Evolutionary conservation across 345 rosid genomes (phyloP).

Genomic region (Acer saccharum): DNA sequence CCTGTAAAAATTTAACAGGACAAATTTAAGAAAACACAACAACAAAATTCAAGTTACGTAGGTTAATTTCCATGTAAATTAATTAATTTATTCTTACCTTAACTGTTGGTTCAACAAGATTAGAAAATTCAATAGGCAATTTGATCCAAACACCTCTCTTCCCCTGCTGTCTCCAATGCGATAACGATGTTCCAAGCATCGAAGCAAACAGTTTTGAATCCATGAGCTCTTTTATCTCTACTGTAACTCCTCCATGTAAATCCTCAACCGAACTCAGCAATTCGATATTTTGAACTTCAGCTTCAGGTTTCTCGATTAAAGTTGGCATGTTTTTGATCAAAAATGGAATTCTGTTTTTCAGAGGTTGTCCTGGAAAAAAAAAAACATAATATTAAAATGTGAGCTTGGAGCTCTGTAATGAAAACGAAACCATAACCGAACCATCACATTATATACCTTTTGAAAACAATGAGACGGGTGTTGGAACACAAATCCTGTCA

Average conservation of each 20-base stretch:
- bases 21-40: not conserved
- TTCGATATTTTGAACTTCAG: slow-evolving; percentile 23
- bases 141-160: slow-evolving; percentile 78
- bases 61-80: no score
- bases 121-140: slow-evolving; percentile 45
- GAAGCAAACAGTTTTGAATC: slow-evolving; percentile 41
- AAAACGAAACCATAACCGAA: no score
- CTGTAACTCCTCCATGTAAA: slow-evolving; percentile 53
- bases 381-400: no score
- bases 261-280: slow-evolving; percentile 47
- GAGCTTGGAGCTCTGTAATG: no score
- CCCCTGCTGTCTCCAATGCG: slow-evolving; percentile 67
- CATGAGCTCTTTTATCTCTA: slow-evolving; percentile 45
- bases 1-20: slow-evolving; percentile 34
- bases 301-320: not conserved
- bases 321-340: slow-evolving; percentile 22
- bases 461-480: no score
- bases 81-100: slow-evolving; percentile 31
- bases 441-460: no score
- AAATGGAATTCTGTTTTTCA: not conserved
- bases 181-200: slow-evolving; percentile 54
- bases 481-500: no score
- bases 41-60: not conserved
- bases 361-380: slow-evolving; percentile 12
- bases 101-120: slow-evolving; percentile 54